Evolutionary conservation across 257 asterid species (phyloP).

Genomic region (Avicennia marina): DNA sequence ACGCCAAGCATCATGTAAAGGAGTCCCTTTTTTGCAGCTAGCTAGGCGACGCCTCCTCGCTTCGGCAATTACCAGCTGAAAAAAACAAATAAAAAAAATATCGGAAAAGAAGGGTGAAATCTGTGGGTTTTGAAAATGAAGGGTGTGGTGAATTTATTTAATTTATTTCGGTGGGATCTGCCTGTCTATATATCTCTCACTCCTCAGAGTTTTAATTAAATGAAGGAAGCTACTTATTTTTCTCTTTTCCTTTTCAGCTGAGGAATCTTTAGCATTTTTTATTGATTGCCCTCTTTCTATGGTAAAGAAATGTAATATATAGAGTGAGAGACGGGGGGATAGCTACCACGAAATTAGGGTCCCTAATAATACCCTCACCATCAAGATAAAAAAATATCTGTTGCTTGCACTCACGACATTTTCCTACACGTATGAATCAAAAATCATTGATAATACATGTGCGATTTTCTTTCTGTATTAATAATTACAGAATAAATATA

Average conservation of each 20-base stretch:
- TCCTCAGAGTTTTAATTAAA: constrained; percentile 17
- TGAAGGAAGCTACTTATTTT: constrained; percentile 13
- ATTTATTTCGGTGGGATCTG: constrained; percentile 87
- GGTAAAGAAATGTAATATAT: background rate
- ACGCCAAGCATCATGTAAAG: constrained; percentile 46
- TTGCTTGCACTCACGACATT: no score
- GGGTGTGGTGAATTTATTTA: constrained; percentile 70
- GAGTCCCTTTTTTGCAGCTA: constrained; percentile 16
- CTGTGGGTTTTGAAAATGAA: constrained; percentile 51
- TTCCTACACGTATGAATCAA: no score
- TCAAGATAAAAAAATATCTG: no score
- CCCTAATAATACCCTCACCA: no score
- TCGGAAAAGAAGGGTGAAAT: constrained; percentile 34
- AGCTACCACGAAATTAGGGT: no score
- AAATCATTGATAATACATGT: no score
- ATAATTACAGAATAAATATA: background rate
- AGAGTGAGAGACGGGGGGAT: no score
- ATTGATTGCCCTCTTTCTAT: background rate
- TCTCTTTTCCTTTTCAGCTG: constrained; percentile 27
- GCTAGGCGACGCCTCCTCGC: no score
- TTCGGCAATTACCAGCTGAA: constrained; percentile 23
- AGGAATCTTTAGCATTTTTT: constrained; percentile 37
- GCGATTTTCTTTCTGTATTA: no score
- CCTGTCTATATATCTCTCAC: constrained; percentile 69
- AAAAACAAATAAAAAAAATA: constrained; percentile 24